A percentile compares a stretch with the other conserved stretches of the same genome.
Evolutionary conservation across 106 monocot species (phyloP).

Genomic region (Gastrodia elata): DNA sequence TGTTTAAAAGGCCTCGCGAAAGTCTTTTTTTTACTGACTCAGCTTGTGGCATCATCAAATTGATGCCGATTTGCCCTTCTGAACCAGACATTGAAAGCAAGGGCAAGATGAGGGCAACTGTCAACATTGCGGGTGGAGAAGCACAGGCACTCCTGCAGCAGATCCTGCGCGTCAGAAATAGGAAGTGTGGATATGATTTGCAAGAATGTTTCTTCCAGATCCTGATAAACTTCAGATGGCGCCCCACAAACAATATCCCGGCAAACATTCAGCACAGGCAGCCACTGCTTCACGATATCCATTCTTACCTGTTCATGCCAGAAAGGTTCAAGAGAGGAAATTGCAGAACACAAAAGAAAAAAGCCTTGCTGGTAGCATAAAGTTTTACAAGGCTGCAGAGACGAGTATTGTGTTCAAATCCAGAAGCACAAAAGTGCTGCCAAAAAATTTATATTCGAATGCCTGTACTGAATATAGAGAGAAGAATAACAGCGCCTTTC

Average conservation of each 20-base stretch:
- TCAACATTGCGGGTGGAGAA: slow-evolving; percentile 82
- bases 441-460: neutral
- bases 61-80: slow-evolving; percentile 45
- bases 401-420: neutral
- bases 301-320: slow-evolving; percentile 53
- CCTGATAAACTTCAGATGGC: slow-evolving; percentile 43
- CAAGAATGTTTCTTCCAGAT: slow-evolving; percentile 85
- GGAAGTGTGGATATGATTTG: slow-evolving; percentile 85
- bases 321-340: neutral
- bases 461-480: no score
- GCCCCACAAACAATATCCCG: slow-evolving; percentile 47
- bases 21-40: neutral
- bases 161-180: slow-evolving; percentile 52
- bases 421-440: neutral
- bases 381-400: neutral
- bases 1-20: neutral
- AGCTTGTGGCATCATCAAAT: slow-evolving; percentile 15
- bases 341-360: neutral
- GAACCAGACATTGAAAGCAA: slow-evolving; percentile 88
- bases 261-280: slow-evolving; percentile 84
- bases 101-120: slow-evolving; percentile 64
- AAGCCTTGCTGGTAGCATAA: neutral
- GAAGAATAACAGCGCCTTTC: no score
- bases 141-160: slow-evolving; percentile 75
- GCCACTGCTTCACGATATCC: slow-evolving; percentile 80